These are phyloP conservation scores for Lablab purpureus DNA, from an alignment of 306 rosid species.

Conservation along the genomic window DNA sequence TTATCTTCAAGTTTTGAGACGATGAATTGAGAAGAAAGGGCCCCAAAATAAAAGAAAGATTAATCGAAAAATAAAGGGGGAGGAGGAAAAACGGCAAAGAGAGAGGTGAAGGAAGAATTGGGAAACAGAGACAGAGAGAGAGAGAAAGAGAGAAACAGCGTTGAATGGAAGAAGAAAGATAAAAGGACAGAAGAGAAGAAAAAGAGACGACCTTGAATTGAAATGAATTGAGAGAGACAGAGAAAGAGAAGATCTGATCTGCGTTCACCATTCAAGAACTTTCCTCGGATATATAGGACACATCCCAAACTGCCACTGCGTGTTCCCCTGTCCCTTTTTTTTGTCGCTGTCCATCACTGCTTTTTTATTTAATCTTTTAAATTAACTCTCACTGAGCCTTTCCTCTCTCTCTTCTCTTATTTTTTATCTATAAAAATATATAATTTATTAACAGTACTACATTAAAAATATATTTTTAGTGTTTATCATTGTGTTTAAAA, in stretches of 20 bases:
- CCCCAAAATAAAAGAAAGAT: not conserved
- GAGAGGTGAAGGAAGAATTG: slow-evolving; percentile 5
- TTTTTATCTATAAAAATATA: no score
- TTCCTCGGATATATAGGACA: not conserved
- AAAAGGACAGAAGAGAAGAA: not conserved
- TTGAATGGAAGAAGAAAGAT: not conserved
- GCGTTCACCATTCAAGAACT: slow-evolving; percentile 2
- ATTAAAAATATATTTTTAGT: no score
- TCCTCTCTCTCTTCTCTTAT: no score
- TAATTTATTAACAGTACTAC: no score
- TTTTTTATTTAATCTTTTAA: no score
- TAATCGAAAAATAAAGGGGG: not conserved
- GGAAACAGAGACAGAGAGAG: not conserved
- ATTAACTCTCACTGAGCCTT: no score
- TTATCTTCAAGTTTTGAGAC: not conserved
- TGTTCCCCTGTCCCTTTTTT: not conserved
- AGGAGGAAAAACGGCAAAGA: not conserved
- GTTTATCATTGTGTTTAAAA: no score
- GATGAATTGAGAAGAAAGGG: not conserved
- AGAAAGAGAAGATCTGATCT: slow-evolving; percentile 23
- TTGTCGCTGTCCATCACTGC: not conserved
- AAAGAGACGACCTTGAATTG: not conserved
- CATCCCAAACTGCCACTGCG: slow-evolving; percentile 18
- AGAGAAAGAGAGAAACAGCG: not conserved
- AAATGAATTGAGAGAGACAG: not conserved